These are phyloP conservation scores for Leptographium lundbergii DNA, from an alignment of 2,329 filamentous ascomycete genomes.

Conservation along the genomic window DNA sequence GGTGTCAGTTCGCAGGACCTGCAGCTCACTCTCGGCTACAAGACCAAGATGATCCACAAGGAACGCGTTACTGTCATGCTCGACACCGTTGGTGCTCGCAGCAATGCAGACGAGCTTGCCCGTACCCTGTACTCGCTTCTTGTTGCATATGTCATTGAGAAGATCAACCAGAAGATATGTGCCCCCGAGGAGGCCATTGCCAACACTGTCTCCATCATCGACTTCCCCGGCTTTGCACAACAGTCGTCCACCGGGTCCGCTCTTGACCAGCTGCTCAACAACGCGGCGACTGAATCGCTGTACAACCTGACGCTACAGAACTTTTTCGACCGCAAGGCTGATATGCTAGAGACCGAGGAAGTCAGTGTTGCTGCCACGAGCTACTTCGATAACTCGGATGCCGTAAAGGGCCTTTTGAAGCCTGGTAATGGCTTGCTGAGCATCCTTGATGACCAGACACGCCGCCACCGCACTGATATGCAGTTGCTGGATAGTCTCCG, in stretches of 20 bases:
- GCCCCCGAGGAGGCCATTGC: slow-evolving; percentile 76
- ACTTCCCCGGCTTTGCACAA: slow-evolving; percentile 92
- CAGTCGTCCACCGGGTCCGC: slow-evolving; percentile 70
- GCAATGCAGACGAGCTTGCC: slow-evolving; percentile 87
- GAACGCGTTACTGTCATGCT: slow-evolving; percentile 99
- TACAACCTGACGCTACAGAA: slow-evolving; percentile 91
- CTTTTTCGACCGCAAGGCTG: slow-evolving; percentile 91
- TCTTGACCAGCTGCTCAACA: slow-evolving; percentile 87
- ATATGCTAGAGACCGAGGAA: slow-evolving; percentile 88
- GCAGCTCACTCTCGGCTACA: slow-evolving; percentile 82
- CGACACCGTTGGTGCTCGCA: slow-evolving; percentile 77
- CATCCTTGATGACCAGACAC: slow-evolving; percentile 92
- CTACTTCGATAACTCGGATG: slow-evolving; percentile 96
- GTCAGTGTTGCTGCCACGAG: slow-evolving; percentile 81
- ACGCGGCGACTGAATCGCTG: slow-evolving; percentile 80
- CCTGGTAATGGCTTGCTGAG: slow-evolving; percentile 83
- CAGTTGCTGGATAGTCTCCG: slow-evolving; percentile 84
- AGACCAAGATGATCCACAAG: slow-evolving; percentile 90
- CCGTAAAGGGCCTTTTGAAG: slow-evolving; percentile 83
- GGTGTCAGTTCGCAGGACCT: slow-evolving; percentile 71
- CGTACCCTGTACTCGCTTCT: slow-evolving; percentile 87
- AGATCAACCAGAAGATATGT: slow-evolving; percentile 79
- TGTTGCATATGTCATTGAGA: slow-evolving; percentile 88
- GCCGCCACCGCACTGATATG: slow-evolving; percentile 74
- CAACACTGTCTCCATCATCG: slow-evolving; percentile 89